Evolutionary conservation across 176 grass and related monocot species (phyloP).

Genomic region (Dactylis glomerata): DNA sequence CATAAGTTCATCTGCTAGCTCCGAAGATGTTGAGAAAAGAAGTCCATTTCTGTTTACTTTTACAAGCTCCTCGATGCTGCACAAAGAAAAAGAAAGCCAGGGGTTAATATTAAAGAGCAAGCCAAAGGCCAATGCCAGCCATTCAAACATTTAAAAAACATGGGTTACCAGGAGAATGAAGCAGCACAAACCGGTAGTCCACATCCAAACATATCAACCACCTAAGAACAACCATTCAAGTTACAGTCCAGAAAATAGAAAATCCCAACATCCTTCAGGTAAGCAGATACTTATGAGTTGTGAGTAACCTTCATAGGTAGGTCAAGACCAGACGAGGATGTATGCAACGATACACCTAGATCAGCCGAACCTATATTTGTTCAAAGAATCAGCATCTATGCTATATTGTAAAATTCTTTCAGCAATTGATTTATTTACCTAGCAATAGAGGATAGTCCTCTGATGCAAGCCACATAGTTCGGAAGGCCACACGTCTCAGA

Average conservation of each 20-base stretch:
- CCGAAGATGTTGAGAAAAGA: conserved; percentile 85
- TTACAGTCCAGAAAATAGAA: conserved; percentile 19
- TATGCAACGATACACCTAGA: conserved; percentile 90
- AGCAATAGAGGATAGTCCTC: conserved; percentile 96
- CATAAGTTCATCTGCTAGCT: conserved; percentile 98
- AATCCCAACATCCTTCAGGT: neutral
- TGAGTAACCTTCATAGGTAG: conserved; percentile 91
- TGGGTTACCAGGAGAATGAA: conserved; percentile 88
- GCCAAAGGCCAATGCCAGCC: neutral
- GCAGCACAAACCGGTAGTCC: conserved; percentile 96
- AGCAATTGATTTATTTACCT: conserved; percentile 47
- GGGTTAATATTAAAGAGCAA: conserved; percentile 8
- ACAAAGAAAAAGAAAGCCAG: conserved; percentile 24
- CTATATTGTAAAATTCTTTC: neutral
- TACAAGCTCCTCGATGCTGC: conserved; percentile 93
- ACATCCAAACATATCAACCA: conserved; percentile 99
- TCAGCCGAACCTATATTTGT: conserved; percentile 71
- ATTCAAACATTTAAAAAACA: conserved; percentile 29
- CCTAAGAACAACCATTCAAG: conserved; percentile 40
- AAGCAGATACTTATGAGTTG: neutral
- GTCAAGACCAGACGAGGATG: conserved; percentile 87
- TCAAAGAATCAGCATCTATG: conserved; percentile 27
- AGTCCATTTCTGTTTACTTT: conserved; percentile 84
- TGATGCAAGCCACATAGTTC: conserved; percentile 93
- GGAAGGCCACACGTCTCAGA: conserved; percentile 79